Conservation (phyloP, 805 yeast species). For the Candida xiaguanensis region DNA sequence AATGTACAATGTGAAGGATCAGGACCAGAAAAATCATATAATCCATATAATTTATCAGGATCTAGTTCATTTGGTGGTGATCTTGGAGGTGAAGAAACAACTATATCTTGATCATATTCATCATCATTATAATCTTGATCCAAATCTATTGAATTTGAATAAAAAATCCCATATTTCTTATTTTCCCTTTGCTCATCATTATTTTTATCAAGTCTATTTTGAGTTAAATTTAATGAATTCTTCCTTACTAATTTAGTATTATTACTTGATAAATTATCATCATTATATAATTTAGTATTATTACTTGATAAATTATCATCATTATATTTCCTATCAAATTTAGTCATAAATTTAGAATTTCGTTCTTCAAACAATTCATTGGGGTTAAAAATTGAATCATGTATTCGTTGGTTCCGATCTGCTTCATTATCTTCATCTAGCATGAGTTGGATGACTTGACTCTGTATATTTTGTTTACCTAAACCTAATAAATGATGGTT, state of each 20-base stretch:
- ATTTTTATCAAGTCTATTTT: conserved; percentile 4
- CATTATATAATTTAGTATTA: no score
- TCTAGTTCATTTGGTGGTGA: conserved; percentile 80
- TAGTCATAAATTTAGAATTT: conserved; percentile 28
- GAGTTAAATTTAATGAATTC: conserved; percentile 8
- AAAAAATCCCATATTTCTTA: conserved; percentile 9
- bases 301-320: conserved; percentile 11
- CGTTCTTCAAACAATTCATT: conserved; percentile 37
- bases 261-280: no score
- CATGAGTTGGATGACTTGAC: conserved; percentile 34
- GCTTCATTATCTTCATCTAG: conserved; percentile 10
- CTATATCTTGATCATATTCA: conserved; percentile 20
- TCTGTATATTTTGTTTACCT: conserved; percentile 22
- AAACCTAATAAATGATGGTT: conserved; percentile 7
- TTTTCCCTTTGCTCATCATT: conserved; percentile 8
- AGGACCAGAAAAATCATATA: conserved; percentile 85
- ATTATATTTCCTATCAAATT: conserved; percentile 24
- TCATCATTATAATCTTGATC: neutral
- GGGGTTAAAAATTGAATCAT: conserved; percentile 23
- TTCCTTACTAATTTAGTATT: conserved; percentile 6
- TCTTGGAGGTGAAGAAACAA: conserved; percentile 63
- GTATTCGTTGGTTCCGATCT: conserved; percentile 2
- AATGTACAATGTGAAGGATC: conserved; percentile 89
- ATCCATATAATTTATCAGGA: conserved; percentile 79
- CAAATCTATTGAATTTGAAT: neutral